Evolutionary conservation across 148 eudicot genomes (phyloP), one percentile per base, ranked within the genome.

Genomic region (Polygonum maritimum): DNA sequence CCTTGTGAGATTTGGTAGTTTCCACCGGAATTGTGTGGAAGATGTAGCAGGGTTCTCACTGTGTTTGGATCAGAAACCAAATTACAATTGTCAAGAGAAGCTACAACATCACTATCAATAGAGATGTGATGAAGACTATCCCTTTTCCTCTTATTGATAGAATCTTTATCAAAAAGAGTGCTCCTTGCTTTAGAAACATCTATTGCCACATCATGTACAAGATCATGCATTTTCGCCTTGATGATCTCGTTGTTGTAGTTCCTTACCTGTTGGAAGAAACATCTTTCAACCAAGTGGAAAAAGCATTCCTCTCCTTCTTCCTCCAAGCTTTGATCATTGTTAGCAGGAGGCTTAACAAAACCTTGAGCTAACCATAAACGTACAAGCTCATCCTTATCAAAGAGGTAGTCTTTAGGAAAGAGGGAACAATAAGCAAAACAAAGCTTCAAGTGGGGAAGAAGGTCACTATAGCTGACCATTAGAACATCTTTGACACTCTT

Each of bases 401-500:
- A 78, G 16, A 15, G 36, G 33, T 39, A 41, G 63, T 65, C 70
- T 35, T 52, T 78, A 10, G 79, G 81, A 62, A 76, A 82, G 26
- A 78, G 11, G 3, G 79, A 74, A 49, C 74, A 82, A 82, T 51
- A 82, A 10, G 12, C 22, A 26, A 82, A 71, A 73, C 84, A 78
- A 26, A 62, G 67, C 44, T 75, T 73, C 9, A 81, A 60, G 0
- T 18, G 21, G 6, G 75, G 22, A 0, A 39, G 41, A 19, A 79
- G 75, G 39, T 82, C 45, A 26, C 78, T 48, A 69, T 86, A 86
- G 76, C 80, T 85, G 47, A 84, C 55, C 52, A 71, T 82, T 67
- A 88, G 73, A 13, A 84, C 18, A n/a, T 74, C 74, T 45, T 75
- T 19, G 15, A 88, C 77, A 44, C 75, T 73, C 31, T 45, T n/a